phyloP scores from a whole-genome alignment of 139 green algal species.

The Helicosporidium sp. region DNA sequence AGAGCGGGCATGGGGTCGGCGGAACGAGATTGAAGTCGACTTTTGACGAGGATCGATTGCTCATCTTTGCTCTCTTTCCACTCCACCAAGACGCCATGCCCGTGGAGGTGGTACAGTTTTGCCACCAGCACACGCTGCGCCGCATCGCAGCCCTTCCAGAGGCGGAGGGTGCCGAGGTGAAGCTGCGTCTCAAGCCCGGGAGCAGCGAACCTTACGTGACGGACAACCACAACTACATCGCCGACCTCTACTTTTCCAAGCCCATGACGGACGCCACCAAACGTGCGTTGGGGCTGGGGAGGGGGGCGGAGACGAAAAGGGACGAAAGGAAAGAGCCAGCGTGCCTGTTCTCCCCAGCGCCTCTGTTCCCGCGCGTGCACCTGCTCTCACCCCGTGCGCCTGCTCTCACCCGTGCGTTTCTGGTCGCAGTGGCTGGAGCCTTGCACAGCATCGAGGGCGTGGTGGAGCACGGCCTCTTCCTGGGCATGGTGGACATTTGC shows the following conservation, averaged over 20 bases:
- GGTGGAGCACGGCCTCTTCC: conserved; percentile 96
- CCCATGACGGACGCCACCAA: conserved; percentile 22
- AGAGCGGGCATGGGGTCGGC: no score
- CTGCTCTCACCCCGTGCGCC: no score
- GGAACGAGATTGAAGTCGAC: no score
- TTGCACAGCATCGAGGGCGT: conserved; percentile 85
- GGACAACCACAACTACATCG: conserved; percentile 98
- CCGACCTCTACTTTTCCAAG: conserved; percentile 91
- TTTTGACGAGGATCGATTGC: no score
- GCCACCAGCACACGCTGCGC: conserved; percentile 69
- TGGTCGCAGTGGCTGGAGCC: no score
- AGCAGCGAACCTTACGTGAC: conserved; percentile 93
- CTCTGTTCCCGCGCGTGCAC: no score
- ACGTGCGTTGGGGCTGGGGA: no score
- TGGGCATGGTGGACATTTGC: conserved; percentile 83
- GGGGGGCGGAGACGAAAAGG: no score
- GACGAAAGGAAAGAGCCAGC: no score
- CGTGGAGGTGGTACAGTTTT: conserved; percentile 98
- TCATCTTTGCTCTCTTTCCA: not conserved
- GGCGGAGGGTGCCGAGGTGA: conserved; percentile 61
- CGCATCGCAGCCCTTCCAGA: conserved; percentile 34
- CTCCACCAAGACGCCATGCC: conserved; percentile 69
- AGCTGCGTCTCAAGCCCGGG: conserved; percentile 74
- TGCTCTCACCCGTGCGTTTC: no score
- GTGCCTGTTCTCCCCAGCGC: no score